Percentiles rank a stretch among this genome's conserved stretches.
Conservation (phyloP, 805 yeast species). For the Debaryomyces maramus region DNA sequence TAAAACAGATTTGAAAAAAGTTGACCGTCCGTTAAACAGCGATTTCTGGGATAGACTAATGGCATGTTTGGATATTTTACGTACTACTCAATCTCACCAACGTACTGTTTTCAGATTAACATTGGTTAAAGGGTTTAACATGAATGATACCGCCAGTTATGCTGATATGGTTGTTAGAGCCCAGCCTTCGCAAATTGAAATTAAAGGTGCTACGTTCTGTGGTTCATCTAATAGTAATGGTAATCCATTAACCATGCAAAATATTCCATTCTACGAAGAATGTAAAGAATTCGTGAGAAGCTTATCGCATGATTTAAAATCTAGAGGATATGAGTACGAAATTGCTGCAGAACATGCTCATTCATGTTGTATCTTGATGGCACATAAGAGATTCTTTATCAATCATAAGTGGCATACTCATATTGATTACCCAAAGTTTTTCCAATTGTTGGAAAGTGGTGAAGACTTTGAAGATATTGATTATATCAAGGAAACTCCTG, state of each 20-base stretch:
- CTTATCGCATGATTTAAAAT: slow-evolving; percentile 59
- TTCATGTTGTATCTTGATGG: slow-evolving; percentile 87
- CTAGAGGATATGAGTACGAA: slow-evolving; percentile 71
- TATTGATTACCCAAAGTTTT: slow-evolving; percentile 77
- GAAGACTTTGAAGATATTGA: slow-evolving; percentile 74
- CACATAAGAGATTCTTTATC: slow-evolving; percentile 68
- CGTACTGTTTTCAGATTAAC: slow-evolving; percentile 91
- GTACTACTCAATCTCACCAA: slow-evolving; percentile 73
- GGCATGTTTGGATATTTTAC: slow-evolving; percentile 75
- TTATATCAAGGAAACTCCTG: slow-evolving; percentile 77
- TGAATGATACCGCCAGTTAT: slow-evolving; percentile 75
- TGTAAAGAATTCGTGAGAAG: slow-evolving; percentile 72
- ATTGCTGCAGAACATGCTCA: slow-evolving; percentile 96
- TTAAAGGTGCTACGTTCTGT: slow-evolving; percentile 94
- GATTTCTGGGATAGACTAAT: slow-evolving; percentile 87
- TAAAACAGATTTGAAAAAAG: slow-evolving; percentile 71
- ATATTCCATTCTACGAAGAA: slow-evolving; percentile 92
- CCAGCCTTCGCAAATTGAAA: slow-evolving; percentile 82
- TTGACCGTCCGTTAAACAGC: slow-evolving; percentile 84
- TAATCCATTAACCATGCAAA: slow-evolving; percentile 90
- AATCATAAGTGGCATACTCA: slow-evolving; percentile 84
- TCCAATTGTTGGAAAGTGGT: slow-evolving; percentile 66
- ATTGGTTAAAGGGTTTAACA: slow-evolving; percentile 88
- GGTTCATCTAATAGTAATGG: slow-evolving; percentile 84
- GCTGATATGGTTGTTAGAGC: slow-evolving; percentile 86